phyloP scores from a whole-genome alignment of 257 asterid species.

The Jasminum sambac region DNA sequence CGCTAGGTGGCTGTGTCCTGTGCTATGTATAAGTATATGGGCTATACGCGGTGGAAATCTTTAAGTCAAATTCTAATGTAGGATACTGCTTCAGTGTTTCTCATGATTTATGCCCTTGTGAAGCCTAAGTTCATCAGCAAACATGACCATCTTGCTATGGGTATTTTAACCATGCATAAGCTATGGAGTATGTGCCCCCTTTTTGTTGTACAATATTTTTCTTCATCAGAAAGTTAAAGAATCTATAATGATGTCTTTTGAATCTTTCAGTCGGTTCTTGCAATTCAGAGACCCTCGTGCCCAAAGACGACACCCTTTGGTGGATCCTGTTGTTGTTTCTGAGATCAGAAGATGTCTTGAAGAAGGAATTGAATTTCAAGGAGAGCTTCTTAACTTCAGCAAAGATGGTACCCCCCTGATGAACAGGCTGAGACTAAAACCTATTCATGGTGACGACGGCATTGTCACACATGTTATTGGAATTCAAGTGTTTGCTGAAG shows the following conservation, averaged over 20 bases:
- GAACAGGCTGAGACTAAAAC: slow-evolving; percentile 73
- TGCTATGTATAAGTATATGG: not conserved
- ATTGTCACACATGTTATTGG: slow-evolving; percentile 76
- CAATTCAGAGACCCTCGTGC: slow-evolving; percentile 91
- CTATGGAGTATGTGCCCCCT: slow-evolving; percentile 9
- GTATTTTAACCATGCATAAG: not conserved
- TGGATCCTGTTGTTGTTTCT: slow-evolving; percentile 86
- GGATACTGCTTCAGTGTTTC: not conserved
- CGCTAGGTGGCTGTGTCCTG: not conserved
- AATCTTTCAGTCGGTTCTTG: slow-evolving; percentile 74
- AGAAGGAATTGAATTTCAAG: slow-evolving; percentile 84
- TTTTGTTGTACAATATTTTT: slow-evolving; percentile 1
- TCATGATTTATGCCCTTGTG: not conserved
- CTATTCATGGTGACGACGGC: slow-evolving; percentile 82
- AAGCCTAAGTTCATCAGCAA: not conserved
- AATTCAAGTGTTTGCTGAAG: slow-evolving; percentile 69
- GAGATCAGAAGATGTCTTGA: slow-evolving; percentile 87
- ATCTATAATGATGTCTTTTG: slow-evolving; percentile 7
- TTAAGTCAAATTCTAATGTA: not conserved
- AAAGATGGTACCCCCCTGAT: slow-evolving; percentile 88
- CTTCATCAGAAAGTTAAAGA: slow-evolving; percentile 7
- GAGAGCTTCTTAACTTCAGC: slow-evolving; percentile 90
- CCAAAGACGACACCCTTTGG: slow-evolving; percentile 86
- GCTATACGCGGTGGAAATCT: not conserved
- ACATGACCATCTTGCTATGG: not conserved